A percentile compares a stretch with the other conserved stretches of the same genome.
phyloP scores from a whole-genome alignment of 2,329 filamentous ascomycete species.

The Xylariaceae sp. region DNA sequence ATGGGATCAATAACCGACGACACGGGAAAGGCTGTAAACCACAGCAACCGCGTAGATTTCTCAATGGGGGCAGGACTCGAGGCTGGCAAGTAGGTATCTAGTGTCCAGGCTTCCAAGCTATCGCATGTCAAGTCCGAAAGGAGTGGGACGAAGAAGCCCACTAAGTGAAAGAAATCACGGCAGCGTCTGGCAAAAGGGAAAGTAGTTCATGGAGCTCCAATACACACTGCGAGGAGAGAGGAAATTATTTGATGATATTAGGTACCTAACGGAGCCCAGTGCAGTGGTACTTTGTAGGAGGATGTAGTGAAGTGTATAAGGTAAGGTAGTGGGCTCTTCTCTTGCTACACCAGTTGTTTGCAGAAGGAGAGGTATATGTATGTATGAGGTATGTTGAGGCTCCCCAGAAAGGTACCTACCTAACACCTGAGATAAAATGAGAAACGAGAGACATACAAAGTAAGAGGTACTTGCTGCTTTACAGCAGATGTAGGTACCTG shows the following conservation, averaged over 20 bases:
- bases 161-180: background rate
- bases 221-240: conserved; percentile 4
- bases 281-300: conserved; percentile 1
- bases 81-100: conserved; percentile 3
- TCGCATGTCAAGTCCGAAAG: conserved; percentile 10
- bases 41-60: background rate
- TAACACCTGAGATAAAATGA: too few relatives aligned
- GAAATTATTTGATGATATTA: conserved; percentile 10
- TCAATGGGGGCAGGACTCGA: conserved; percentile 5
- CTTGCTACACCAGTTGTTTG: too few relatives aligned
- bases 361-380: too few relatives aligned
- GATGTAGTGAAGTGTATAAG: too few relatives aligned
- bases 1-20: background rate
- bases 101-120: conserved; percentile 15
- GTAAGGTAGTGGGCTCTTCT: too few relatives aligned
- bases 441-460: too few relatives aligned
- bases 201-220: conserved; percentile 3
- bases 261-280: background rate
- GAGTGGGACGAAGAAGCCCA: conserved; percentile 5
- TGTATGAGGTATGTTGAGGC: too few relatives aligned
- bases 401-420: too few relatives aligned
- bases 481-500: too few relatives aligned
- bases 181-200: background rate
- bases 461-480: too few relatives aligned
- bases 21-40: background rate